phyloP scores from a whole-genome alignment of 805 yeast genomes.

The Candida coquimbonensis region DNA sequence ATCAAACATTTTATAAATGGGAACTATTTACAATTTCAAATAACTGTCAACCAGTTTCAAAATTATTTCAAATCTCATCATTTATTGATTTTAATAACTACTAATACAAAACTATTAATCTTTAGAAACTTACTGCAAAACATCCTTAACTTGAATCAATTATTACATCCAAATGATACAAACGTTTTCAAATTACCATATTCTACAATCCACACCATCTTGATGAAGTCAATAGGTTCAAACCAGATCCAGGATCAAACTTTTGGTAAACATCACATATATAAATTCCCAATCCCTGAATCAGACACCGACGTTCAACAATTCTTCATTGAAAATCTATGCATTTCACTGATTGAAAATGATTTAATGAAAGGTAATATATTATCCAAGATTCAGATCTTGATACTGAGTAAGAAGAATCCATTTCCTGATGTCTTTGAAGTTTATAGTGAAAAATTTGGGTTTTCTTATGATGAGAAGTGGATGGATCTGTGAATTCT shows the following conservation, averaged over 20 bases:
- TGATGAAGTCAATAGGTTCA: constrained; percentile 16
- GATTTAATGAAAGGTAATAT: constrained; percentile 48
- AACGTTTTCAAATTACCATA: constrained; percentile 4
- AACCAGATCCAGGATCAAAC: constrained; percentile 15
- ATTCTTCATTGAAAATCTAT: constrained; percentile 39
- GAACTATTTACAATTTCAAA: constrained; percentile 31
- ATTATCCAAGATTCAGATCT: constrained; percentile 31
- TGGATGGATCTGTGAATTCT: constrained; percentile 14
- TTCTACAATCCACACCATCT: constrained; percentile 18
- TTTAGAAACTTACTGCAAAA: constrained; percentile 35
- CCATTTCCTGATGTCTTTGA: constrained; percentile 32
- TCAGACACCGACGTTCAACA: constrained; percentile 23
- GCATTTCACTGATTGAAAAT: constrained; percentile 46
- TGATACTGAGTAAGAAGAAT: constrained; percentile 35
- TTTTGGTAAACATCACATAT: constrained; percentile 12
- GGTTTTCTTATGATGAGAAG: constrained; percentile 3
- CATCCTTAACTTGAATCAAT: constrained; percentile 11
- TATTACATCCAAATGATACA: constrained; percentile 2
- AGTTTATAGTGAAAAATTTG: constrained; percentile 15
- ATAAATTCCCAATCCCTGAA: constrained; percentile 19
- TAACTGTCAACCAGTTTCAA: constrained; percentile 27
- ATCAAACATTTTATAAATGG: constrained; percentile 33
- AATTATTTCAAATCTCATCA: constrained; percentile 31
- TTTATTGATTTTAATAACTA: constrained; percentile 37
- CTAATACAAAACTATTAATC: constrained; percentile 37